Base-by-base conservation (phyloP, 1,139 yeast genomes). In the Hemisphaericaspora xylanilytica region DNA sequence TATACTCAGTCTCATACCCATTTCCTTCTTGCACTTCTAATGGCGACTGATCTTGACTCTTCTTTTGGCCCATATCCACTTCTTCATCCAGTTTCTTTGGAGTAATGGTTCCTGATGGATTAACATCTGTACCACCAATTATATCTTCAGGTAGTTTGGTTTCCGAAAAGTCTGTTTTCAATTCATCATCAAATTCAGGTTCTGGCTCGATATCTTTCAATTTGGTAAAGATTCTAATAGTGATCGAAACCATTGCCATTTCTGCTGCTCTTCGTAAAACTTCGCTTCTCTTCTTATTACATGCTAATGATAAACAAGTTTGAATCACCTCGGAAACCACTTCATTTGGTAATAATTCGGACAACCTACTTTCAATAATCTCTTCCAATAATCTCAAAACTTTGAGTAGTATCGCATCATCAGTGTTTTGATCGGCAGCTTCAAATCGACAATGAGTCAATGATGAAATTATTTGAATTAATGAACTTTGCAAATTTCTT, bases 401-500 rank as follows among this genome's bases (percentile, higher is more conserved):
- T 53, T 87, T 87, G 38, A 90, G 70, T 38, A 94, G 67, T 4
- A 94, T 94, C 0, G 95, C 87, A 55, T 94, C 98, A 61, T 94
- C 98, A 30, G 90, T 84, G 31, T 84, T 78, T 57, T 89, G 96
- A 56, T 90, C 97, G 0, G 95, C 86, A 2, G 96, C 96, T 64
- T 92, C 97, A 58, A 92, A 94, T 28, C 96, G 78, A 61, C 98
- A 92, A 55, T 89, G 96, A 0, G 97, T 87, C 42, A 94, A 73
- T 0, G 97, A 85, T 13, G 86, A 76, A 14, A 84, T 75, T 40
- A 83, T 70, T 51, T 81, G 84, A 11, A 80, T 70, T 47, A 85
- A 63, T 20, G 83, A 59, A 37, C 62, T 67, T 36, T 69, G 72
- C 28, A 76, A 45, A 64, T 73, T 65, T 58, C 77, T 58, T 56